These are phyloP conservation scores for Ceratocystis colombiana DNA, from an alignment of 2,329 filamentous ascomycete species.

Conservation along the genomic window DNA sequence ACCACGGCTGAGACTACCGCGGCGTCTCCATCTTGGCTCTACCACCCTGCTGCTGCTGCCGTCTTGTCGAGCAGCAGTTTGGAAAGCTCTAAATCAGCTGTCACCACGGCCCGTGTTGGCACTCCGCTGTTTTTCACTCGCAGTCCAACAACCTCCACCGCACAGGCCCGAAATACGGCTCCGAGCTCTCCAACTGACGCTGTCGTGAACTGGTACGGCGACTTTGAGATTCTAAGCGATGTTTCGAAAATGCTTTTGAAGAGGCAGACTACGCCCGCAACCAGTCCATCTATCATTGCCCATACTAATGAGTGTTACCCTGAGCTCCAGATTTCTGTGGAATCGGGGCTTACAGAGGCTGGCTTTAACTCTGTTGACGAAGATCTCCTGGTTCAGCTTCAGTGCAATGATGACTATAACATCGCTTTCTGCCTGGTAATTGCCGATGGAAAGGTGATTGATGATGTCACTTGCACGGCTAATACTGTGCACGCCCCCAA, in stretches of 20 bases:
- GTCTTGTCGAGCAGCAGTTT: background rate
- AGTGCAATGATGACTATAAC: constrained; percentile 10
- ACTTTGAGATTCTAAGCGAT: background rate
- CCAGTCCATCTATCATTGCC: background rate
- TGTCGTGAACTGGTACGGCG: background rate
- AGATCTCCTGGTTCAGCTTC: constrained; percentile 5
- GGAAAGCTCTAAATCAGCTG: background rate
- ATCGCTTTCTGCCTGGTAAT: constrained; percentile 17
- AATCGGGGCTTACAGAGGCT: constrained; percentile 12
- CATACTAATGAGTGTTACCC: constrained; percentile 17
- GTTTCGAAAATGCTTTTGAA: background rate
- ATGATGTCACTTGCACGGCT: constrained; percentile 12
- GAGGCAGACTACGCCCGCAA: background rate
- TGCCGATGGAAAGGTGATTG: constrained; percentile 15
- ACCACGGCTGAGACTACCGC: background rate
- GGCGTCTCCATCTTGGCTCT: background rate
- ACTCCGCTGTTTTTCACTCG: constrained; percentile 14
- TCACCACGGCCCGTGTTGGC: constrained; percentile 17
- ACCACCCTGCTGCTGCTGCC: background rate
- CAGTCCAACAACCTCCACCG: background rate
- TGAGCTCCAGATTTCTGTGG: constrained; percentile 14
- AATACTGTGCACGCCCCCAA: constrained; percentile 16
- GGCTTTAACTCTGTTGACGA: constrained; percentile 15
- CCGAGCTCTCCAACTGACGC: background rate
- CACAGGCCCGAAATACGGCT: background rate